Percentiles rank a stretch among this genome's conserved stretches.
Conservation (phyloP, 2,329 filamentous ascomycete species). For the Penicillium sp. region DNA sequence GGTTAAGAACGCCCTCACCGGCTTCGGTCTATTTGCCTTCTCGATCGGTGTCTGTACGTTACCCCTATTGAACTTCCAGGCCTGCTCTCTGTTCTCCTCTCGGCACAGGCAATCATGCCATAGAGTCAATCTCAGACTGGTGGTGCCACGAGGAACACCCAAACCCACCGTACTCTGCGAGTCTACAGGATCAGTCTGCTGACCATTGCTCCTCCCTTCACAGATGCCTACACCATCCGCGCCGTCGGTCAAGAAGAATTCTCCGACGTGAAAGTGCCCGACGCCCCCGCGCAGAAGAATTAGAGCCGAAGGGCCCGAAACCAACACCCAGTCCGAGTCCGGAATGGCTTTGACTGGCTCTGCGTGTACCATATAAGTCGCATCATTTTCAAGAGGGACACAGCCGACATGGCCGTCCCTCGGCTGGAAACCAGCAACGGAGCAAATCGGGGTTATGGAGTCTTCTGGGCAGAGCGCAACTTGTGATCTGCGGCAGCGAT, state of each 20-base stretch:
- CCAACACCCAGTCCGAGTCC: not conserved
- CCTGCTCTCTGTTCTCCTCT: not conserved
- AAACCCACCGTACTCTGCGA: not conserved
- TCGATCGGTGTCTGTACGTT: constrained; percentile 86
- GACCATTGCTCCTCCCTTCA: not conserved
- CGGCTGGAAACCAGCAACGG: constrained; percentile 12
- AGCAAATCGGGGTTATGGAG: constrained; percentile 26
- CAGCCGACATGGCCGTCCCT: constrained; percentile 2
- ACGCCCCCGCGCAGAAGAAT: constrained; percentile 53
- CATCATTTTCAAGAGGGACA: not conserved
- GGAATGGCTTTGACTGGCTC: not conserved
- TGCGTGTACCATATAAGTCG: constrained; percentile 18
- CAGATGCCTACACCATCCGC: constrained; percentile 70
- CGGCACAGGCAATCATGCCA: constrained; percentile 6
- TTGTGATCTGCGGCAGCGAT: constrained; percentile 14
- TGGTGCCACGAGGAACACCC: not conserved
- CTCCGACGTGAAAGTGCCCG: constrained; percentile 88
- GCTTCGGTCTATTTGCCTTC: constrained; percentile 70
- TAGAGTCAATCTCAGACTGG: not conserved
- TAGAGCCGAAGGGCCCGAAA: constrained; percentile 4
- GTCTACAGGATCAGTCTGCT: constrained; percentile 1
- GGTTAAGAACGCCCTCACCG: constrained; percentile 81
- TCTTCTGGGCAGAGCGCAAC: constrained; percentile 17
- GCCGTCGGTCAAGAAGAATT: constrained; percentile 96
- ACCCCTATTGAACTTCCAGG: not conserved